Conservation (phyloP, 352 stramenopile genomes). For the Globisporangium ultimum region DNA sequence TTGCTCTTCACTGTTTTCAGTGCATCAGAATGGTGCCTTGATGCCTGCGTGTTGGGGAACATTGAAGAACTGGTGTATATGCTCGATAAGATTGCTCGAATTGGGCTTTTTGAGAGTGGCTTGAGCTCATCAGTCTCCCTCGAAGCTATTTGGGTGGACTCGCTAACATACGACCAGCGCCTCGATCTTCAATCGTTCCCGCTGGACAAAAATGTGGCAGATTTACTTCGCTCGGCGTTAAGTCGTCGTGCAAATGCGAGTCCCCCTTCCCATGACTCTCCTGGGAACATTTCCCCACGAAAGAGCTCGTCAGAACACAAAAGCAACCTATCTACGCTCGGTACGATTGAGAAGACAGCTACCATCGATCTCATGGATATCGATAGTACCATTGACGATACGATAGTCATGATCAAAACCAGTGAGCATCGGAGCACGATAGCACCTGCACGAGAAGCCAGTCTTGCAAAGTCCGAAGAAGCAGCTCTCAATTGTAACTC, state of each 20-base stretch:
- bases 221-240: constrained; percentile 10
- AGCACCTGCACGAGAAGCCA: neutral
- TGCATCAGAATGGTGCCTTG: constrained; percentile 33
- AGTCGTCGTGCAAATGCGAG: neutral
- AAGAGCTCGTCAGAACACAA: constrained; percentile 5
- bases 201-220: constrained; percentile 2
- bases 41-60: constrained; percentile 19
- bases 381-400: constrained; percentile 10
- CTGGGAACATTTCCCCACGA: neutral
- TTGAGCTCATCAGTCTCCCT: constrained; percentile 2
- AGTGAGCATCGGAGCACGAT: constrained; percentile 1
- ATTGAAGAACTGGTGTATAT: constrained; percentile 46
- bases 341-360: constrained; percentile 6
- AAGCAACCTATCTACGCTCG: constrained; percentile 1
- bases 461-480: neutral
- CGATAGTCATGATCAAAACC: constrained; percentile 5
- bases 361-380: constrained; percentile 1
- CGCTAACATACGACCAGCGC: constrained; percentile 5
- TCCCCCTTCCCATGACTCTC: neutral
- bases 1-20: constrained; percentile 31
- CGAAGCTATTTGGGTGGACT: constrained; percentile 12
- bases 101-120: constrained; percentile 7
- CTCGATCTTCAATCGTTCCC: constrained; percentile 13
- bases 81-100: constrained; percentile 38
- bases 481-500: neutral